Conservation (phyloP, 2,329 filamentous ascomycete genomes). For the Colletotrichum abscissum region DNA sequence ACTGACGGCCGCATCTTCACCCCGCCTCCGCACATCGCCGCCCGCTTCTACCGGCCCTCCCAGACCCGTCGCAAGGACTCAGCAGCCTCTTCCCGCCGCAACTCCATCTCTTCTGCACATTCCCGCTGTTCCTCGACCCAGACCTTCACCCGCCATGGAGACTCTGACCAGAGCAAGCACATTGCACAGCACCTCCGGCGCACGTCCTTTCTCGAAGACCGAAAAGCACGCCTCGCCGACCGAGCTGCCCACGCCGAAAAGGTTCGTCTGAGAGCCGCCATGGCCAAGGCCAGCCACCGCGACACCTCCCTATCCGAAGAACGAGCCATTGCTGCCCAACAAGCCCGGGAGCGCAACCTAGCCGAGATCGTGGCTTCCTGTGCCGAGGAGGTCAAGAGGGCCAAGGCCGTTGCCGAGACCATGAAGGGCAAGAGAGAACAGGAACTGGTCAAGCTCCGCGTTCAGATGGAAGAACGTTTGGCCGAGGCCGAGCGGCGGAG, state of each 20-base stretch:
- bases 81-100: conserved; percentile 81
- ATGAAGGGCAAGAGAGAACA: conserved; percentile 85
- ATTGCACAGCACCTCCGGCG: conserved; percentile 83
- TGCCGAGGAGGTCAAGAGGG: conserved; percentile 84
- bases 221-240: conserved; percentile 83
- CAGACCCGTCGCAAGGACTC: conserved; percentile 79
- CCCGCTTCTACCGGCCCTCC: conserved; percentile 78
- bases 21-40: conserved; percentile 81
- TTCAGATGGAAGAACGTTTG: conserved; percentile 83
- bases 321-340: conserved; percentile 79
- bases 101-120: conserved; percentile 81
- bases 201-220: conserved; percentile 82
- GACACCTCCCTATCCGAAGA: conserved; percentile 78
- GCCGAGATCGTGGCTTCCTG: conserved; percentile 85
- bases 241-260: conserved; percentile 86
- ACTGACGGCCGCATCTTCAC: conserved; percentile 57
- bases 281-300: conserved; percentile 76
- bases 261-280: conserved; percentile 79
- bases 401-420: conserved; percentile 84
- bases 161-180: conserved; percentile 76
- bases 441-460: conserved; percentile 74
- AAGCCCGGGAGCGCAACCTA: conserved; percentile 82
- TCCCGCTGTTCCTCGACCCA: conserved; percentile 73
- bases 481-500: conserved; percentile 81
- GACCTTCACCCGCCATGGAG: conserved; percentile 62